Evolutionary conservation across 2,329 filamentous ascomycete species (phyloP).

Genomic region (Leptodontidium sp.): DNA sequence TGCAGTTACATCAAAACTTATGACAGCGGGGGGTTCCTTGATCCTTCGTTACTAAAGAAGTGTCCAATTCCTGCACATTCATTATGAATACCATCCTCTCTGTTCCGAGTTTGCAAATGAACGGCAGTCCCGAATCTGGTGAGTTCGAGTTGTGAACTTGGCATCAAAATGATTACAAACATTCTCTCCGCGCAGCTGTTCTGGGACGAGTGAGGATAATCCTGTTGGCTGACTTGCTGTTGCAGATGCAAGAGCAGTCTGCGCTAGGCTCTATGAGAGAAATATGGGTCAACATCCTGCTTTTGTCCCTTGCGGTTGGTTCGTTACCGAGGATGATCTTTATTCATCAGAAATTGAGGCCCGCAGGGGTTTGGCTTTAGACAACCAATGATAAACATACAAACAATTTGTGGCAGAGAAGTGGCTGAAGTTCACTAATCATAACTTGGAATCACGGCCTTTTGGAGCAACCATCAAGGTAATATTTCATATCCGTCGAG

Average conservation of each 20-base stretch:
- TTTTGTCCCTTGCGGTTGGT: background rate
- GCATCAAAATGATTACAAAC: background rate
- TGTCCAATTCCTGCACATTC: no score
- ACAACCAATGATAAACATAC: background rate
- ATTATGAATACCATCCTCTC: background rate
- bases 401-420: background rate
- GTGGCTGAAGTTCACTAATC: no score
- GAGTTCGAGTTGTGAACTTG: background rate
- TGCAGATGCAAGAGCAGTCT: background rate
- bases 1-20: background rate
- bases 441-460: no score
- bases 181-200: background rate
- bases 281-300: background rate
- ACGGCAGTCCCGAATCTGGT: background rate
- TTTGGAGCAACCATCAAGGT: no score
- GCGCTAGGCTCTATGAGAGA: background rate
- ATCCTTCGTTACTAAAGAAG: no score
- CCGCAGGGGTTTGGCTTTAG: background rate
- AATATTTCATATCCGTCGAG: no score
- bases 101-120: background rate
- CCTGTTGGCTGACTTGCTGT: background rate
- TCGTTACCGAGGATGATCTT: background rate
- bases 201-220: background rate
- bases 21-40: no score
- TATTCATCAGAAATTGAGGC: slow-evolving; percentile 9